Evolutionary conservation across 2,329 filamentous ascomycete species (phyloP).

Genomic region (Trichoderma semiorbis): DNA sequence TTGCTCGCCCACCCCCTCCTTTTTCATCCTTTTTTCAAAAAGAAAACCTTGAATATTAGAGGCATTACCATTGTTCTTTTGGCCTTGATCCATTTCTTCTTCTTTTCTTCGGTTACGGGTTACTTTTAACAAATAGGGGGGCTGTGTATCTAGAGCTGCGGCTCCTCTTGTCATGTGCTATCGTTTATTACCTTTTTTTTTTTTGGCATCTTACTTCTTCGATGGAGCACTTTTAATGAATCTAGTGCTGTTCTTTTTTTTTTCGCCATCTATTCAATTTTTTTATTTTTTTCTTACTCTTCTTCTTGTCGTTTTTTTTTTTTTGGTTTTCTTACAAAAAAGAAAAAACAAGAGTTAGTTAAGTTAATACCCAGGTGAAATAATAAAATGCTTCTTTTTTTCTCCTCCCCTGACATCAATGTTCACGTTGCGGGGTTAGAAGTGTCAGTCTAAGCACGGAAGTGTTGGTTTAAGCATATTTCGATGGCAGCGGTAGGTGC

Average conservation of each 20-base stretch:
- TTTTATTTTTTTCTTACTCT: not conserved
- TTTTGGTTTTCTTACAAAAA: not conserved
- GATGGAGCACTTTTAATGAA: conserved; percentile 5
- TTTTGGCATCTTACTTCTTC: not conserved
- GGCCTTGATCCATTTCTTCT: not conserved
- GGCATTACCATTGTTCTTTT: not conserved
- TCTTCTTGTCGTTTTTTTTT: not conserved
- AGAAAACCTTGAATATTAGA: conserved; percentile 12
- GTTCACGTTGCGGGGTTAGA: not conserved
- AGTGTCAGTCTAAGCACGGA: not conserved
- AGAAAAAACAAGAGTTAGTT: conserved; percentile 12
- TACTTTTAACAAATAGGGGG: not conserved
- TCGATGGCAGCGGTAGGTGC: not conserved
- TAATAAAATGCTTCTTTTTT: conserved; percentile 1
- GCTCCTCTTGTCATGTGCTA: not conserved
- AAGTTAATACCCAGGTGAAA: conserved; percentile 17
- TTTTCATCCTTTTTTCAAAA: not conserved
- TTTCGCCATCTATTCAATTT: not conserved
- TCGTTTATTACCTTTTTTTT: not conserved
- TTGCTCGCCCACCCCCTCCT: not conserved
- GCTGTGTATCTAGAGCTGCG: conserved; percentile 13
- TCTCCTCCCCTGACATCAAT: not conserved
- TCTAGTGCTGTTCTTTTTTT: not conserved
- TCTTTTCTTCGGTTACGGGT: not conserved
- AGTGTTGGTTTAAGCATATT: not conserved